Base-by-base conservation (phyloP, 441 rosid genomes). In the Erysimum cheiri region DNA sequence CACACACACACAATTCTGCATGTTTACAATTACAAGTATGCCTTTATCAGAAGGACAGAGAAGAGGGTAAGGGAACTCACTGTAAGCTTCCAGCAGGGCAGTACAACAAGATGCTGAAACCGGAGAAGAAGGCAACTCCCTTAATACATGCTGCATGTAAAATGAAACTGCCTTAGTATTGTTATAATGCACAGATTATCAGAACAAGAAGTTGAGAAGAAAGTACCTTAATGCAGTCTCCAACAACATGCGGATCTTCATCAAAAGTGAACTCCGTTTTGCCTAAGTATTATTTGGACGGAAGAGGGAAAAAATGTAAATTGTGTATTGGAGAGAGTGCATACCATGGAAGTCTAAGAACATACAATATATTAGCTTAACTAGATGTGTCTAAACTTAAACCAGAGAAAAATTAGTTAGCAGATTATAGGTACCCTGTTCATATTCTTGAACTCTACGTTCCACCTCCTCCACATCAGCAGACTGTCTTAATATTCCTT, bases 401-500 rank as follows among this genome's bases (percentile, higher is more conserved):
- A 67, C 57, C 28, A 60, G 60, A 60, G 48, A 67, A 60, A 24
- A 44, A 56, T 28, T 28, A 69, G 65, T 50, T 56, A 44, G 54
- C 55, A 68, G 31, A 48, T 47, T 65, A 78, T 69, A 57, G 63
- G 52, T 82, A 95, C 99, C 99, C 60, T 87, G 93, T 71, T 95
- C 99, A 75, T 95, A 95, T 79, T 90, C 97, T 78, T 87, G 96
- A 80, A 92, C 96, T 83, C 98, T 91, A 55, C 74, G 88, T 64
- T 95, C 95, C 59, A 95, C 99, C 87, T 92, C 98, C 85, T 95
- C 98, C 67, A 95, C 98, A 78, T 92, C 99, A 32, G 99, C 99
- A 60, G 97, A 77, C 69, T 92, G 99, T 73, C 99, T 82, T 72
- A 95, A 75, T 72, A 95, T 89, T 55, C 98, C 99, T 81, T 92